phyloP scores from a whole-genome alignment of 2,329 filamentous ascomycete genomes.

The Lachnum nothofagi region DNA sequence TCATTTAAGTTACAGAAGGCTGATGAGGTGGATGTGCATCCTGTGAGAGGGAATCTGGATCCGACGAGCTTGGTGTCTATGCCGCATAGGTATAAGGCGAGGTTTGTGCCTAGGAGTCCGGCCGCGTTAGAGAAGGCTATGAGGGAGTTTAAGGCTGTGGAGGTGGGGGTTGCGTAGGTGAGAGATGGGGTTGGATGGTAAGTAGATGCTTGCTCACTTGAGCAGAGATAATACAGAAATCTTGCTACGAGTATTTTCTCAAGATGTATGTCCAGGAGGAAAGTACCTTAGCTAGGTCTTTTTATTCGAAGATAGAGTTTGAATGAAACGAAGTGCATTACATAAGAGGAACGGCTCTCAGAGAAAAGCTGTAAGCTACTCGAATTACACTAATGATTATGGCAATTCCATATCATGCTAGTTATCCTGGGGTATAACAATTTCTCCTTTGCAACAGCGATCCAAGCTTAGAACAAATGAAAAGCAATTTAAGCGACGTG shows the following conservation, averaged over 20 bases:
- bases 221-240: too few relatives aligned
- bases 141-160: neutral
- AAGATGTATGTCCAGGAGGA: too few relatives aligned
- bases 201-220: too few relatives aligned
- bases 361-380: too few relatives aligned
- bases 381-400: neutral
- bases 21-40: slow-evolving; percentile 52
- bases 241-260: too few relatives aligned
- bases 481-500: slow-evolving; percentile 10
- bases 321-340: too few relatives aligned
- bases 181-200: too few relatives aligned
- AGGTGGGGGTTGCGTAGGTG: neutral
- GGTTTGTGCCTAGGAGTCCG: slow-evolving; percentile 50
- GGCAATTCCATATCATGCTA: neutral
- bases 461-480: neutral
- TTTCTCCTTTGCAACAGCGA: neutral
- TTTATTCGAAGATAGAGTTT: too few relatives aligned
- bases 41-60: slow-evolving; percentile 53
- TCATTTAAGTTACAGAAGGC: slow-evolving; percentile 53
- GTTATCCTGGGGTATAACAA: neutral
- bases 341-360: too few relatives aligned
- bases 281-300: too few relatives aligned
- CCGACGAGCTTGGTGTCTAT: slow-evolving; percentile 58
- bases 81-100: slow-evolving; percentile 51
- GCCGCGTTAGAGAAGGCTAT: slow-evolving; percentile 29